A percentile compares a stretch with the other conserved stretches of the same genome.
Evolutionary conservation across 169 alveolate species (phyloP).

Genomic region (Cyclospora cayetanensis): DNA sequence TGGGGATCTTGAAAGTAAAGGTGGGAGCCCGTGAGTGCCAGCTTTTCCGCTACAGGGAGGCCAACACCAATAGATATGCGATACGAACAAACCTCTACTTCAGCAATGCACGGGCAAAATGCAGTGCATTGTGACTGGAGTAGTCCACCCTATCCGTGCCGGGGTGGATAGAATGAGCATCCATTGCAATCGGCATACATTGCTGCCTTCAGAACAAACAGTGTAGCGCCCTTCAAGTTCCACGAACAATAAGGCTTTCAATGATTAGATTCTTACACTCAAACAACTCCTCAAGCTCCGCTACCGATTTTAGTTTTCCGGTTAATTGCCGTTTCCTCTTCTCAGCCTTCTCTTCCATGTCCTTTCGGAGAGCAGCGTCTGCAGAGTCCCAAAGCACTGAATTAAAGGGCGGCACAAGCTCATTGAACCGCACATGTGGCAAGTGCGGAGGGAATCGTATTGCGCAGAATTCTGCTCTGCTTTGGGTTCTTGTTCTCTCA

Average conservation of each 20-base stretch:
- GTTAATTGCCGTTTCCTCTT: conserved; percentile 53
- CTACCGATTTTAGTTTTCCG: conserved; percentile 39
- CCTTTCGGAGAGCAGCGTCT: conserved; percentile 39
- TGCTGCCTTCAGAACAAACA: too few species aligned
- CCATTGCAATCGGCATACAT: too few species aligned
- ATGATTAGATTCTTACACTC: conserved; percentile 13
- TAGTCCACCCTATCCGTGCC: too few species aligned
- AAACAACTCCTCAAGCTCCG: conserved; percentile 43
- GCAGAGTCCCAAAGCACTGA: not conserved
- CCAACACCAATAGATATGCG: not conserved
- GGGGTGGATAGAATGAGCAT: too few species aligned
- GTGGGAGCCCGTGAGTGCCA: conserved; percentile 39
- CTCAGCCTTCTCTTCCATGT: conserved; percentile 64
- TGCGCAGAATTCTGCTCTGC: not conserved
- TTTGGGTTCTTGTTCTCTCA: not conserved
- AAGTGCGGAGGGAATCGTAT: not conserved
- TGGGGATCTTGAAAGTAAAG: conserved; percentile 79
- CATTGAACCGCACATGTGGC: not conserved
- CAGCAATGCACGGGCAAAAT: not conserved
- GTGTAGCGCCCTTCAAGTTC: too few species aligned
- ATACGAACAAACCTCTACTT: not conserved
- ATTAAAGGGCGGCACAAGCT: not conserved
- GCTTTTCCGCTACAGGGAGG: conserved; percentile 37
- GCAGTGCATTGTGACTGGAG: not conserved
- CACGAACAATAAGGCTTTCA: too few species aligned